These are phyloP conservation scores for Leccinum olivaceopallidum DNA, from an alignment of 768 basidiomycete species.

Conservation along the genomic window DNA sequence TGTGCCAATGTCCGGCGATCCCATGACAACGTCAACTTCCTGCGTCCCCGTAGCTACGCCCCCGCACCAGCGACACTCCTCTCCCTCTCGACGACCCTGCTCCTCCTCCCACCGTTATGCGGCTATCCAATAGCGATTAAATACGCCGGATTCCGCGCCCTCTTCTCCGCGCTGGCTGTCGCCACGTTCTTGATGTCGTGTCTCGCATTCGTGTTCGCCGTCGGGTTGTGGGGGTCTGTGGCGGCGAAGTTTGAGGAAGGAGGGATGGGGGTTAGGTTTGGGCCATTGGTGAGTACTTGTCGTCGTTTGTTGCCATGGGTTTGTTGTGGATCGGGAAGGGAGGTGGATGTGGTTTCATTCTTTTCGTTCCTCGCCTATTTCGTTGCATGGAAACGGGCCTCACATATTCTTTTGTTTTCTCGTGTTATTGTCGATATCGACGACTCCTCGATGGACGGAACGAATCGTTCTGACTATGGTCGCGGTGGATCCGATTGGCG, in stretches of 20 bases:
- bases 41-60: no score
- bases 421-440: not conserved
- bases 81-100: not conserved
- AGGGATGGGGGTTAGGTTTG: not conserved
- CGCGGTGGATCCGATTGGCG: not conserved
- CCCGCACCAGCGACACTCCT: not conserved
- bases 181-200: not conserved
- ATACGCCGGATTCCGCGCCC: not conserved
- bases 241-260: not conserved
- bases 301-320: not conserved
- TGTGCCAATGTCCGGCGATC: not conserved
- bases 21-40: not conserved
- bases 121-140: not conserved
- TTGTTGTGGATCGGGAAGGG: no score
- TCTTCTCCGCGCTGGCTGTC: not conserved
- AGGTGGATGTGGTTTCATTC: not conserved
- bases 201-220: conserved; percentile 1
- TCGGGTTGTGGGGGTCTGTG: conserved; percentile 1
- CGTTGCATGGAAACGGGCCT: not conserved
- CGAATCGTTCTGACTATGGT: conserved; percentile 5
- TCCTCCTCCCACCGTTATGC: not conserved
- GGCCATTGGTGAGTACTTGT: conserved; percentile 5
- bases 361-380: not conserved
- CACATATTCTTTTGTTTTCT: not conserved
- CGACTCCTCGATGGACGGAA: conserved; percentile 57